These are phyloP conservation scores for Fusarium compactum DNA, from an alignment of 2,329 filamentous ascomycete genomes.

Conservation along the genomic window DNA sequence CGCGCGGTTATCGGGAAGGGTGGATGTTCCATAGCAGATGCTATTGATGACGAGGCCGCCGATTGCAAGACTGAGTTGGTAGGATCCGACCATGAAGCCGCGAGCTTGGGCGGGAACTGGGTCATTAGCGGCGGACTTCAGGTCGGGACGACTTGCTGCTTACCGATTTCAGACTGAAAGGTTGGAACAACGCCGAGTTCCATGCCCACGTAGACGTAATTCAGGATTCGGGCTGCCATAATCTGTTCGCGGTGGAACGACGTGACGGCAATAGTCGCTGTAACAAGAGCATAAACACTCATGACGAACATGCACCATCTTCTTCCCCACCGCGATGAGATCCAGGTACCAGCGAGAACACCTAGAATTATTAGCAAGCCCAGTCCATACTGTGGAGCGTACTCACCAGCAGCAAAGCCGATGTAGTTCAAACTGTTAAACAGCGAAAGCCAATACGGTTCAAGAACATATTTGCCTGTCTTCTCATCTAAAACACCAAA, in stretches of 20 bases:
- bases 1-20: slow-evolving; percentile 32
- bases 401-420: slow-evolving; percentile 50
- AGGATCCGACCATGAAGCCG: slow-evolving; percentile 52
- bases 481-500: slow-evolving; percentile 49
- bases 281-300: slow-evolving; percentile 50
- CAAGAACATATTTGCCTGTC: slow-evolving; percentile 45
- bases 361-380: background rate
- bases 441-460: slow-evolving; percentile 51
- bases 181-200: slow-evolving; percentile 49
- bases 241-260: slow-evolving; percentile 37
- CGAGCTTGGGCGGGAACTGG: slow-evolving; percentile 48
- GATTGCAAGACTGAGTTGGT: slow-evolving; percentile 49
- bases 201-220: slow-evolving; percentile 44
- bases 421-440: slow-evolving; percentile 54
- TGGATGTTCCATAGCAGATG: slow-evolving; percentile 38
- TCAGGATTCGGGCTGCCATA: slow-evolving; percentile 41
- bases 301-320: slow-evolving; percentile 52
- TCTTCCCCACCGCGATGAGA: slow-evolving; percentile 43
- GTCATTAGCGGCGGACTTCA: too few relatives aligned
- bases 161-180: slow-evolving; percentile 52
- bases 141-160: too few relatives aligned
- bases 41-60: slow-evolving; percentile 45
- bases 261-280: slow-evolving; percentile 40
- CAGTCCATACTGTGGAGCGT: fast-evolving
- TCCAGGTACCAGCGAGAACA: slow-evolving; percentile 38